These are phyloP conservation scores for Calonectria hongkongensis DNA, from an alignment of 2,329 filamentous ascomycete species.

Conservation along the genomic window DNA sequence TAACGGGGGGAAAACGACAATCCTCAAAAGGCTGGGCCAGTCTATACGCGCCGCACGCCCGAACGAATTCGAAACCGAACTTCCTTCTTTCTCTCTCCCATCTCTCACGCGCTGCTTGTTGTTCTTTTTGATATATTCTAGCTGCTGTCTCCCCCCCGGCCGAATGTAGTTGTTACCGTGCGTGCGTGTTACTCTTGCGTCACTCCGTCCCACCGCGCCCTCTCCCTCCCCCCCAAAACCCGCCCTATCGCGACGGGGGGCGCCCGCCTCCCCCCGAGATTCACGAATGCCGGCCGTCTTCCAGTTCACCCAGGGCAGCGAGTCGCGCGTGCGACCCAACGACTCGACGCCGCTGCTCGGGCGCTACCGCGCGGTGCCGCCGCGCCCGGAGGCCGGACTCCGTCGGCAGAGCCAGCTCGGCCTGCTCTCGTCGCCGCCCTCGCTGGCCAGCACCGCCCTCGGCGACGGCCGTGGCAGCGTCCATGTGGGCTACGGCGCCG, in stretches of 20 bases:
- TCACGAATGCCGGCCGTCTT: constrained; percentile 77
- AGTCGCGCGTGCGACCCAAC: constrained; percentile 71
- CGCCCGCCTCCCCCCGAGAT: too few species aligned
- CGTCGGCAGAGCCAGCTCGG: constrained; percentile 62
- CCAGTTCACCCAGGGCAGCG: constrained; percentile 79
- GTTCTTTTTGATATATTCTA: neutral
- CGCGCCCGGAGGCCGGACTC: constrained; percentile 57
- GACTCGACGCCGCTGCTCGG: constrained; percentile 78
- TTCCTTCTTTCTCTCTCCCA: neutral
- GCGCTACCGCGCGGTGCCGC: constrained; percentile 78
- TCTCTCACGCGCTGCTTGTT: neutral
- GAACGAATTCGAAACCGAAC: neutral
- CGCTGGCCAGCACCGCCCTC: constrained; percentile 47
- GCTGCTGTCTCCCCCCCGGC: neutral
- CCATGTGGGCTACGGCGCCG: constrained; percentile 74
- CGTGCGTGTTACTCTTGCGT: neutral
- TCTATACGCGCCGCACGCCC: constrained; percentile 1
- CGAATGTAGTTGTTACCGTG: neutral
- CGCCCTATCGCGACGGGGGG: neutral
- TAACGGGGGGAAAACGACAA: neutral
- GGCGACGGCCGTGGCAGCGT: constrained; percentile 69
- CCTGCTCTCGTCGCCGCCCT: constrained; percentile 57
- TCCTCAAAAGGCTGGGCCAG: too few species aligned
- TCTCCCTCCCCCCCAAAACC: neutral
- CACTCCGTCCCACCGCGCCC: neutral